Conservation (phyloP, 768 basidiomycete species). For the Podaxis sp. region DNA sequence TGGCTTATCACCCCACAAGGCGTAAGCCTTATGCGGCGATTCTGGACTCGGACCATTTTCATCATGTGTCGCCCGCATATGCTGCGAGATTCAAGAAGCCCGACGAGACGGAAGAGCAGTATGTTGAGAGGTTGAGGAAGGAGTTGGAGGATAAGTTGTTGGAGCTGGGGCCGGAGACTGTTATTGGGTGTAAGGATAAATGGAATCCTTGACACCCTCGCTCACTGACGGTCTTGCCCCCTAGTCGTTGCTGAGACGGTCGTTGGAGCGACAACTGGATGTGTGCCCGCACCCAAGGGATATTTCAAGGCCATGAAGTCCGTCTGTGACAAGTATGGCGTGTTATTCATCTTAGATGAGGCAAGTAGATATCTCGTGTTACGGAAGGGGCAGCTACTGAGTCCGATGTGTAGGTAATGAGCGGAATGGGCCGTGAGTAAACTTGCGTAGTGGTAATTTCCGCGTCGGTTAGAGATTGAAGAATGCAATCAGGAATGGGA, state of each 20-base stretch:
- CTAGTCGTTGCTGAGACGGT: constrained; percentile 85
- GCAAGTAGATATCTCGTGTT: constrained; percentile 30
- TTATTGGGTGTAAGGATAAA: constrained; percentile 63
- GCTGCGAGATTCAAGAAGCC: constrained; percentile 71
- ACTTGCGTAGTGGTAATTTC: background rate
- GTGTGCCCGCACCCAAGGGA: constrained; percentile 73
- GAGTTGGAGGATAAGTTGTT: constrained; percentile 87
- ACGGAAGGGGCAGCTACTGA: background rate
- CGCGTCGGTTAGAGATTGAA: background rate
- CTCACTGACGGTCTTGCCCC: background rate
- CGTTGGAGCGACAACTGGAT: constrained; percentile 83
- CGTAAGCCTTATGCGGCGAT: constrained; percentile 69
- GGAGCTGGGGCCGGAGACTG: constrained; percentile 78
- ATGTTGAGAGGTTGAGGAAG: constrained; percentile 72
- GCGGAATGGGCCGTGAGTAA: constrained; percentile 82
- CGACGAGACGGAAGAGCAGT: constrained; percentile 76
- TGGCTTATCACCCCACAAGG: constrained; percentile 66
- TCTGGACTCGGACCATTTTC: constrained; percentile 65
- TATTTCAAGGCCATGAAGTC: constrained; percentile 87
- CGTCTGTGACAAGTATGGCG: constrained; percentile 75
- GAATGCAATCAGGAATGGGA: constrained; percentile 66
- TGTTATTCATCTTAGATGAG: constrained; percentile 85
- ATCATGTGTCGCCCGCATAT: constrained; percentile 88
- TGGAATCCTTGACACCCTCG: background rate
- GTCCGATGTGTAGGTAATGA: constrained; percentile 59